Evolutionary conservation across 108 stramenopile species (phyloP).

Genomic region (Nannochloropsis gaditana): DNA sequence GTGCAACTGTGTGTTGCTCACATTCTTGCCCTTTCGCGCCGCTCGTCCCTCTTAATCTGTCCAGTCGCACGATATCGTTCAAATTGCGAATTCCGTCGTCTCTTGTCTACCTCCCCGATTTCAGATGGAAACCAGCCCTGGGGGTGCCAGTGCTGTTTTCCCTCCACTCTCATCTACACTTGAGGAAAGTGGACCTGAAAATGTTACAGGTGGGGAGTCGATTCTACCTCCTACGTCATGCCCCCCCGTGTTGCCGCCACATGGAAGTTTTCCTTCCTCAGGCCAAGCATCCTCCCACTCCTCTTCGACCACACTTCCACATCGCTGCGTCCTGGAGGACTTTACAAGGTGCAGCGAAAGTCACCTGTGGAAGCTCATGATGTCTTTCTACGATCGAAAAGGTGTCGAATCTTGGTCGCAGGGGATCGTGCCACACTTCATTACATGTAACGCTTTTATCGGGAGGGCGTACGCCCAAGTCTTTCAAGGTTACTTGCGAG

Average conservation of each 20-base stretch:
- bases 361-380: conserved; percentile 64
- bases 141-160: too few relatives aligned
- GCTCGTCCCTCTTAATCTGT: too few relatives aligned
- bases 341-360: conserved; percentile 54
- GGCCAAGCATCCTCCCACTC: not conserved
- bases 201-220: too few relatives aligned
- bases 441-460: conserved; percentile 66
- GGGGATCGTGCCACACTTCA: conserved; percentile 67
- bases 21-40: too few relatives aligned
- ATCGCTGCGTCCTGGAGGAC: conserved; percentile 57
- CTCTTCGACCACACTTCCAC: not conserved
- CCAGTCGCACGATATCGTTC: too few relatives aligned
- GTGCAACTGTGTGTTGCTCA: too few relatives aligned
- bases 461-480: conserved; percentile 61
- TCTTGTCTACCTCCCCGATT: too few relatives aligned
- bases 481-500: conserved; percentile 50
- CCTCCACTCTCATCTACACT: too few relatives aligned
- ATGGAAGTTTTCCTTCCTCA: too few relatives aligned
- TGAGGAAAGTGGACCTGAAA: too few relatives aligned
- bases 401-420: conserved; percentile 61
- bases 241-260: not conserved
- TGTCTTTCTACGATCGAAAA: conserved; percentile 64
- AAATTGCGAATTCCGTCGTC: too few relatives aligned
- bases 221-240: not conserved
- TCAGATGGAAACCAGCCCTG: too few relatives aligned